phyloP scores from a whole-genome alignment of 1,284 basidiomycete species.

The Rhodotorula sp. region DNA sequence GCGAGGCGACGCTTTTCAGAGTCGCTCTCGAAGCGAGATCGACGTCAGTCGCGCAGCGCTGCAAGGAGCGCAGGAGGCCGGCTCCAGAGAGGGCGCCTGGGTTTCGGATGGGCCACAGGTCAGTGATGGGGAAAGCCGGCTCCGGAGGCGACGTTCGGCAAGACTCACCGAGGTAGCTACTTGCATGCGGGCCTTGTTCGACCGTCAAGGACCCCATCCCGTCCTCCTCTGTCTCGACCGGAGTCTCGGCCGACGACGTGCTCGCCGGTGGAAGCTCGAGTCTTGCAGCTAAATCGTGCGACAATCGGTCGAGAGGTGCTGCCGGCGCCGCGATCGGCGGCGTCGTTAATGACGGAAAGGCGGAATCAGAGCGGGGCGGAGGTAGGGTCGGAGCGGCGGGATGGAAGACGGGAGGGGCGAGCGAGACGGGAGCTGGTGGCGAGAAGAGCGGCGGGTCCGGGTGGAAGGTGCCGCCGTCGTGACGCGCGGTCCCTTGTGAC shows the following conservation, averaged over 20 bases:
- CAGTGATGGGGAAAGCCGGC: too few species aligned
- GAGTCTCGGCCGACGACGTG: background rate
- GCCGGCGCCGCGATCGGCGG: too few species aligned
- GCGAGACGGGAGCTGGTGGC: background rate
- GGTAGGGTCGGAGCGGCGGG: slow-evolving; percentile 16
- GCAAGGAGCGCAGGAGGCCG: slow-evolving; percentile 15
- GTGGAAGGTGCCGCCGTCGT: background rate
- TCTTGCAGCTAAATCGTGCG: background rate
- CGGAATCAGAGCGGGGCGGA: background rate
- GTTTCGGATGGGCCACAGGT: background rate
- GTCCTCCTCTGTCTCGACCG: slow-evolving; percentile 24
- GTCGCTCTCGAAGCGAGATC: slow-evolving; percentile 5
- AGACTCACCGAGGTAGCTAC: slow-evolving; percentile 39
- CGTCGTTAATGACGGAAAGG: background rate
- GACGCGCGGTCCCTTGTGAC: too few species aligned
- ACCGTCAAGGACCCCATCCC: slow-evolving; percentile 41
- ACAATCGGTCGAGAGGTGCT: background rate
- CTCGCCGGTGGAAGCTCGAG: background rate
- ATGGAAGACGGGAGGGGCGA: background rate
- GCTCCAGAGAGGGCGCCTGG: slow-evolving; percentile 19
- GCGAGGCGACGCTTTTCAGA: slow-evolving; percentile 4
- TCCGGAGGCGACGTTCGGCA: too few species aligned
- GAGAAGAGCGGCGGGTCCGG: background rate
- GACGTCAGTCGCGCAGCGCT: slow-evolving; percentile 14
- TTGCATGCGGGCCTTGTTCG: slow-evolving; percentile 33